phyloP scores from a whole-genome alignment of 75 land plant genomes.

The Ceratopteris richardii region DNA sequence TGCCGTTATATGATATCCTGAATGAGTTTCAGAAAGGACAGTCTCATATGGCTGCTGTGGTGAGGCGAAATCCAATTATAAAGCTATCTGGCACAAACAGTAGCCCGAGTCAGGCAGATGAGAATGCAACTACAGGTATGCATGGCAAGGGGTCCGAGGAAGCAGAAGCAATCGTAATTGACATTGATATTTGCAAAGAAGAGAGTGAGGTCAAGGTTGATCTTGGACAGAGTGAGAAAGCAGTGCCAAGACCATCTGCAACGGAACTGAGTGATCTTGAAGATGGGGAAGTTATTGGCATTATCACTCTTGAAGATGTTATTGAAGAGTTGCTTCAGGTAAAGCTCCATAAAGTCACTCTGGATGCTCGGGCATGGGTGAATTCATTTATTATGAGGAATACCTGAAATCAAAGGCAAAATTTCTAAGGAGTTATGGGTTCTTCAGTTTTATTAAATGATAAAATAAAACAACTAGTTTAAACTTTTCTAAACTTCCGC shows the following conservation, averaged over 20 bases:
- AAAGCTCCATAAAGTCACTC: no score
- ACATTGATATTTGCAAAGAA: constrained; percentile 1
- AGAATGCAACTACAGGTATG: not conserved
- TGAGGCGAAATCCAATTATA: constrained; percentile 18
- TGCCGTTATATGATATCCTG: constrained; percentile 72
- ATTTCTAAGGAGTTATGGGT: not conserved
- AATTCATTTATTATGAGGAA: not conserved
- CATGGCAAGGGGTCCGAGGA: not conserved
- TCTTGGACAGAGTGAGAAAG: constrained; percentile 27
- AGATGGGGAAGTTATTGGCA: constrained; percentile 57
- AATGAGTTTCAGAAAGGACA: constrained; percentile 78
- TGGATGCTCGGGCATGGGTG: not conserved
- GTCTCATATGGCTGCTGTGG: constrained; percentile 69
- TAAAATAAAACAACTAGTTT: no score
- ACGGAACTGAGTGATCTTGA: constrained; percentile 31
- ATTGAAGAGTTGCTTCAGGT: constrained; percentile 77
- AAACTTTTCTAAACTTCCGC: no score
- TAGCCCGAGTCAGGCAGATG: not conserved
- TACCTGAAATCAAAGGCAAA: not conserved
- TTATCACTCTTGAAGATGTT: constrained; percentile 77
- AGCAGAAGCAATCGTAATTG: not conserved
- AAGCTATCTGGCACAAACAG: constrained; percentile 1
- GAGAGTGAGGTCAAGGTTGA: constrained; percentile 14
- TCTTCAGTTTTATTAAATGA: not conserved
- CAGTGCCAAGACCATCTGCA: constrained; percentile 30